Percentiles rank a stretch among this genome's conserved stretches.
phyloP scores from a whole-genome alignment of 495 filamentous ascomycete genomes.

The Pyrenopolyporus hunteri region DNA sequence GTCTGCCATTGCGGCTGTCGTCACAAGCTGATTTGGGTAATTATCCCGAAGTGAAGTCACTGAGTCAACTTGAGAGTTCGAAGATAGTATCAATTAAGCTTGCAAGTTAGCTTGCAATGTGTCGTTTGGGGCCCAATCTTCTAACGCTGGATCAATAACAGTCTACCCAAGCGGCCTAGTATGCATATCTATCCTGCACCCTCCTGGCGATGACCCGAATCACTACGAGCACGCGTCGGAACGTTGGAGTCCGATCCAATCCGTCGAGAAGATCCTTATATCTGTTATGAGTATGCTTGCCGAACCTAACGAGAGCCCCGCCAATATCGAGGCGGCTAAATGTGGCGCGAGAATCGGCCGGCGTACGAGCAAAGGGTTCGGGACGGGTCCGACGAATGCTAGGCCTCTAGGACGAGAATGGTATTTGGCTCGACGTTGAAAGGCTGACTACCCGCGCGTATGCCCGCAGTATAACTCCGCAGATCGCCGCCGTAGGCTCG shows the following conservation, averaged over 20 bases:
- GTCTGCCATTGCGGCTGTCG: slow-evolving; percentile 69
- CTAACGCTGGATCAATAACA: slow-evolving; percentile 44
- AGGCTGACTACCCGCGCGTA: neutral
- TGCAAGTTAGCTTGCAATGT: too few species aligned
- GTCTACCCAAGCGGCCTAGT: slow-evolving; percentile 91
- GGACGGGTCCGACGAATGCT: slow-evolving; percentile 69
- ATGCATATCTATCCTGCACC: slow-evolving; percentile 97
- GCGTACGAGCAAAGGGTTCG: slow-evolving; percentile 89
- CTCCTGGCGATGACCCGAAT: slow-evolving; percentile 98
- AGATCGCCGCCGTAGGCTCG: neutral
- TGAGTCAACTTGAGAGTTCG: too few species aligned
- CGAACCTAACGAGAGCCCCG: slow-evolving; percentile 97
- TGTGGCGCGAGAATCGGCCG: slow-evolving; percentile 87
- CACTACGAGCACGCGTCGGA: slow-evolving; percentile 98
- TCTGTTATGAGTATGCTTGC: slow-evolving; percentile 99
- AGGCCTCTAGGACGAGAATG: slow-evolving; percentile 49
- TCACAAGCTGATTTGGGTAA: neutral
- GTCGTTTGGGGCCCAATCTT: too few species aligned
- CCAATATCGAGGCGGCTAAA: slow-evolving; percentile 98
- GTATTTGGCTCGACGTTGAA: neutral
- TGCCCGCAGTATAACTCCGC: neutral
- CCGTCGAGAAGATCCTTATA: slow-evolving; percentile 97
- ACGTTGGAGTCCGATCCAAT: slow-evolving; percentile 94
- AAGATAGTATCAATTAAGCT: too few species aligned
- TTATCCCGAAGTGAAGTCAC: neutral